phyloP scores from a whole-genome alignment of 2,329 filamentous ascomycete species.

The Pestalotiopsis sp. region DNA sequence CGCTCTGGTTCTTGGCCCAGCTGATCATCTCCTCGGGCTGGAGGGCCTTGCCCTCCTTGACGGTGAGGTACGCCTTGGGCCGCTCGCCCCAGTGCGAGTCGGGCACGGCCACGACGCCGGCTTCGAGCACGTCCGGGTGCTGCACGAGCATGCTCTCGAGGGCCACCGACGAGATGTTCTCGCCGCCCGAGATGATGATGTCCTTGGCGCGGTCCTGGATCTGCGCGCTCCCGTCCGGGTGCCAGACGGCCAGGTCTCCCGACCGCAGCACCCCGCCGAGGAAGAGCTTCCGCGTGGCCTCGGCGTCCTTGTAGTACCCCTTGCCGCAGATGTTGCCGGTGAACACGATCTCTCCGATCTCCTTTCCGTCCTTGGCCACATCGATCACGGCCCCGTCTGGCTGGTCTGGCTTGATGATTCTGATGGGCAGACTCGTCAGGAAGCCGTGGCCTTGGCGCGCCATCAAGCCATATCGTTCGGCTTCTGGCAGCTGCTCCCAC shows the following conservation, averaged over 20 bases:
- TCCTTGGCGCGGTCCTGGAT: slow-evolving; percentile 95
- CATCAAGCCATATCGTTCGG: slow-evolving; percentile 87
- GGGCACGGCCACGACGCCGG: slow-evolving; percentile 82
- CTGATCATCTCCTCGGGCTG: slow-evolving; percentile 71
- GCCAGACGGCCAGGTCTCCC: slow-evolving; percentile 91
- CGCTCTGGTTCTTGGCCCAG: slow-evolving; percentile 81
- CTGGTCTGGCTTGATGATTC: slow-evolving; percentile 80
- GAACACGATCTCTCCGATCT: slow-evolving; percentile 86
- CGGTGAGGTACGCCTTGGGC: slow-evolving; percentile 91
- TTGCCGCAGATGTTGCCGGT: slow-evolving; percentile 88
- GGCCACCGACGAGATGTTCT: slow-evolving; percentile 95
- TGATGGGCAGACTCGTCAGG: slow-evolving; percentile 76
- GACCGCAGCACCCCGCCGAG: slow-evolving; percentile 84
- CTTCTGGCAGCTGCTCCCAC: slow-evolving; percentile 74
- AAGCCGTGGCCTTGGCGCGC: slow-evolving; percentile 93
- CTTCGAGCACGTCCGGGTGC: slow-evolving; percentile 88
- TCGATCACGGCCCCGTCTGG: slow-evolving; percentile 68
- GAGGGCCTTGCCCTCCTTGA: slow-evolving; percentile 66
- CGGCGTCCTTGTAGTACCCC: slow-evolving; percentile 88
- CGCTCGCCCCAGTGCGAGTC: slow-evolving; percentile 94
- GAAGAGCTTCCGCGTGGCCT: slow-evolving; percentile 85
- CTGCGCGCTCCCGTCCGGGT: slow-evolving; percentile 86
- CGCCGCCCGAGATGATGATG: slow-evolving; percentile 96
- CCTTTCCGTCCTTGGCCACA: slow-evolving; percentile 69
- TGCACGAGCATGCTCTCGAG: slow-evolving; percentile 87